These are phyloP conservation scores for Russula vinacea DNA, from an alignment of 768 basidiomycete species.

Conservation along the genomic window DNA sequence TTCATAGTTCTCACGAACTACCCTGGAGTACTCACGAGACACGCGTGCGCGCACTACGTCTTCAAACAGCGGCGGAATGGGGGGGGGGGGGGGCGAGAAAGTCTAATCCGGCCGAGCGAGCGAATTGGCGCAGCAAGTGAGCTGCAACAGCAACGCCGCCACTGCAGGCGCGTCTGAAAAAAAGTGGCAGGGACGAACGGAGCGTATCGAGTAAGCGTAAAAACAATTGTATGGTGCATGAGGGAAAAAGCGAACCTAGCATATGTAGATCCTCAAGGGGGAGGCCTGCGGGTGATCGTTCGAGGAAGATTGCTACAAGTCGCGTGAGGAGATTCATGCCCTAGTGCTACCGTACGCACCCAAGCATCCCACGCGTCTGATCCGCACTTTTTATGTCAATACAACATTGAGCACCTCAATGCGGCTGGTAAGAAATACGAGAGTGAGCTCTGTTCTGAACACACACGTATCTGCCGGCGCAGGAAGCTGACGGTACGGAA, in stretches of 20 bases:
- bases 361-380: constrained; percentile 57
- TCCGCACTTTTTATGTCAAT: constrained; percentile 43
- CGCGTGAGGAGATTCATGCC: constrained; percentile 87
- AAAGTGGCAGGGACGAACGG: constrained; percentile 54
- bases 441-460: too few species aligned
- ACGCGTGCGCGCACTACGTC: constrained; percentile 59
- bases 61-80: constrained; percentile 62
- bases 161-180: constrained; percentile 56
- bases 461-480: too few species aligned
- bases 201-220: constrained; percentile 68
- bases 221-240: constrained; percentile 62
- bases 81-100: constrained; percentile 63
- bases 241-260: constrained; percentile 55
- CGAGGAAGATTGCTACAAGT: constrained; percentile 82
- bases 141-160: constrained; percentile 83
- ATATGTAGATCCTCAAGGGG: too few species aligned
- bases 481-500: too few species aligned
- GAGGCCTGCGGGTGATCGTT: constrained; percentile 46
- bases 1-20: constrained; percentile 30
- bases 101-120: constrained; percentile 85
- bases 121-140: constrained; percentile 89
- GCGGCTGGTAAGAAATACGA: too few species aligned
- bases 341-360: constrained; percentile 79
- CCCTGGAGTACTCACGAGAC: constrained; percentile 47
- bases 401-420: constrained; percentile 41